Percentiles rank a stretch among this genome's conserved stretches.
phyloP scores from a whole-genome alignment of 768 basidiomycete genomes.

The Leccinum imitatum region DNA sequence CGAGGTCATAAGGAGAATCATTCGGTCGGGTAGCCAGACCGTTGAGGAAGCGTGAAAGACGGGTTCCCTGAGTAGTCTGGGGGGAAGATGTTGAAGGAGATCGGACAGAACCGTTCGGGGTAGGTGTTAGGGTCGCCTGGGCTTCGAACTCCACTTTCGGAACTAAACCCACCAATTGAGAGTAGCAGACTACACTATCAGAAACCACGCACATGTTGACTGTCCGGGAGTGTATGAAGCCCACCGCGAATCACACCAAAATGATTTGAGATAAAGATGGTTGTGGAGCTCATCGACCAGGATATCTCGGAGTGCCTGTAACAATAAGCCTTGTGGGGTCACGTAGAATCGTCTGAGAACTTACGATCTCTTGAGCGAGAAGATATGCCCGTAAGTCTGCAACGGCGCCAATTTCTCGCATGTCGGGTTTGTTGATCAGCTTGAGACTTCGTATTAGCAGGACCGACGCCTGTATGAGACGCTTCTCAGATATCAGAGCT shows the following conservation, averaged over 20 bases:
- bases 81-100: conserved; percentile 38
- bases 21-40: conserved; percentile 71
- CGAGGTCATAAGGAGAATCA: conserved; percentile 70
- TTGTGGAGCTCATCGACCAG: conserved; percentile 93
- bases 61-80: conserved; percentile 42
- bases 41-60: conserved; percentile 62
- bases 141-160: conserved; percentile 65
- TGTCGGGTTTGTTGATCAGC: conserved; percentile 86
- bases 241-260: conserved; percentile 96
- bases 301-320: conserved; percentile 86
- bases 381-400: conserved; percentile 87
- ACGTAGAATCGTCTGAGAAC: conserved; percentile 28
- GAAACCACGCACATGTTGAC: conserved; percentile 54
- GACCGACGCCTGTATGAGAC: conserved; percentile 83
- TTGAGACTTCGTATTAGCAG: conserved; percentile 87
- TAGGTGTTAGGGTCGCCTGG: conserved; percentile 33
- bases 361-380: conserved; percentile 78
- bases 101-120: conserved; percentile 21
- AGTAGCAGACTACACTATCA: conserved; percentile 2
- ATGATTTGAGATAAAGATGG: conserved; percentile 95
- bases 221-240: conserved; percentile 79
- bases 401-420: conserved; percentile 94
- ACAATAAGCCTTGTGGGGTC: conserved; percentile 11
- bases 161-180: conserved; percentile 42
- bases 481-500: conserved; percentile 93